These are phyloP conservation scores for Sarcodon sp. DNA, from an alignment of 768 basidiomycete species.

Conservation along the genomic window DNA sequence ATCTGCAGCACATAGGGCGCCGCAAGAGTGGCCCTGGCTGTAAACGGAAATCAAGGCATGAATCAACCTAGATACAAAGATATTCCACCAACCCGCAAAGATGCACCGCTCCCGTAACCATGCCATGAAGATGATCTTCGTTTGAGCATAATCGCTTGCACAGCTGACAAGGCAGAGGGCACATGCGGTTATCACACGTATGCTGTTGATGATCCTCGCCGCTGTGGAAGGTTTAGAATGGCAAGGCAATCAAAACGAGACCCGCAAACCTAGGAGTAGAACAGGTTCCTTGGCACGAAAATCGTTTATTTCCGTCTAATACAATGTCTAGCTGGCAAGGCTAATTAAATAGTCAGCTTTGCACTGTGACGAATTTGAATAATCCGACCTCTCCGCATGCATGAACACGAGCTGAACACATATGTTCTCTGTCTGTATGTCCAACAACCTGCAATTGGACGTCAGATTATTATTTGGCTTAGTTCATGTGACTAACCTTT, in stretches of 20 bases:
- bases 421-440: conserved; percentile 35
- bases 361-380: background rate
- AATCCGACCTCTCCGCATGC: conserved; percentile 38
- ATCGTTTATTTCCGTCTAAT: conserved; percentile 17
- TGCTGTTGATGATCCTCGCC: conserved; percentile 32
- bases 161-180: conserved; percentile 40
- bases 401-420: conserved; percentile 40
- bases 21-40: conserved; percentile 43
- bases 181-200: conserved; percentile 35
- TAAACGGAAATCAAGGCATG: background rate
- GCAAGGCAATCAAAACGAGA: background rate
- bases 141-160: conserved; percentile 40
- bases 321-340: conserved; percentile 27
- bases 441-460: conserved; percentile 24
- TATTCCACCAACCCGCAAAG: conserved; percentile 38
- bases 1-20: conserved; percentile 23
- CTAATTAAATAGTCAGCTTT: conserved; percentile 13
- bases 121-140: conserved; percentile 39
- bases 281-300: conserved; percentile 30
- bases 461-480: background rate
- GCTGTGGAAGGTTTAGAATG: conserved; percentile 16
- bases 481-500: conserved; percentile 22
- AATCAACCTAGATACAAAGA: background rate
- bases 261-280: conserved; percentile 23
- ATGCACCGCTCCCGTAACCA: conserved; percentile 26